Evolutionary conservation across 805 yeast genomes (phyloP), one percentile per base, ranked within the genome.

Genomic region (Nematodospora valgi): DNA sequence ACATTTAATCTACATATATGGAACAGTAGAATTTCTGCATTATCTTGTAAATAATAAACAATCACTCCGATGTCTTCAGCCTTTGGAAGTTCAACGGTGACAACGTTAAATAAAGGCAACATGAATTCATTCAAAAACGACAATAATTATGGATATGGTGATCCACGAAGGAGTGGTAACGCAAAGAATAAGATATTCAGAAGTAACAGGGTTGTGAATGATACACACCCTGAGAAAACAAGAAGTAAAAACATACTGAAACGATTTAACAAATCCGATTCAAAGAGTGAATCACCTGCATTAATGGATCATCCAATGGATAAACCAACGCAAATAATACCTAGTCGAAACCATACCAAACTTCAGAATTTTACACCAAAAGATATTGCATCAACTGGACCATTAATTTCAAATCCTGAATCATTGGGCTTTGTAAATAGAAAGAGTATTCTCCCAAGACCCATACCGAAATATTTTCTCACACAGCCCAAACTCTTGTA

Each of bases 401-500:
- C 51, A 3, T 30, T 67, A 7, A 51, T 59, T 15, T 39, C 47
- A 2, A 44, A 61, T 28, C 63, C 71, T 1, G 52, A 48, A 15
- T 19, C 36, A 4, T 44, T 56, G 5, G 71, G 71, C 39, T 64
- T 60, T 33, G 37, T 28, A 4, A 34, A 33, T 15, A 23, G 13
- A 6, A 40, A 44, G 25, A 12, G 27, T 0, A 30, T 38, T 1
- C 30, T 34, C 0, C 46, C 56, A 7, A 40, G 72, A 23, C 60
- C 62, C 5, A 40, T 52, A 2, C 71, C 73, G 4, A 56, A 58
- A 34, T 68, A 57, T 42, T 46, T 68, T 31, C 41, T 58, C 23
- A 45, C 44, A 6, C 72, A 68, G 38, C 57, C 68, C 2, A 45
- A 70, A 30, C 47, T 60, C 14, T 45, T 68, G 16, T 48, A 41